Evolutionary conservation across 345 rosid species (phyloP).

Genomic region (Citrus hindsii): DNA sequence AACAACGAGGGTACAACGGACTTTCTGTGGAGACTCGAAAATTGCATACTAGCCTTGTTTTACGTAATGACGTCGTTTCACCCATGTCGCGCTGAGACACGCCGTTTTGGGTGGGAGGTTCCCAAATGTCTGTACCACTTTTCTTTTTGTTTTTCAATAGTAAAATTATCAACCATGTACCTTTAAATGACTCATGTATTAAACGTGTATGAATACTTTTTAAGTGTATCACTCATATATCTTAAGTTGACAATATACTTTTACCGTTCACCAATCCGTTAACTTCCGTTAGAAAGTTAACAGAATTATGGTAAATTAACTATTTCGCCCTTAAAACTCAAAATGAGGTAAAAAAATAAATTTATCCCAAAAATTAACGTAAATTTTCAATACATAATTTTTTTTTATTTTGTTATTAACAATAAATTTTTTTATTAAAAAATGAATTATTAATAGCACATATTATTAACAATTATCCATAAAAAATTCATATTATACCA

Average conservation of each 20-base stretch:
- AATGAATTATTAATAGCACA: too few species aligned
- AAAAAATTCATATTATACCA: too few species aligned
- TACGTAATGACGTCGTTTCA: background rate
- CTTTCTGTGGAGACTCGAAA: background rate
- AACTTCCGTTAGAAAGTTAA: rapidly evolving
- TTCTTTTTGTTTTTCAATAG: too few species aligned
- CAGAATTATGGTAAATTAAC: rapidly evolving
- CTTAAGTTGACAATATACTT: rapidly evolving
- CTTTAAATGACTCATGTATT: rapidly evolving
- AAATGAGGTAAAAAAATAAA: too few species aligned
- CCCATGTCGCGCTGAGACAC: rapidly evolving
- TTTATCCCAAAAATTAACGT: too few species aligned
- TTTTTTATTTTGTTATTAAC: too few species aligned
- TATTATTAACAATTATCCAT: too few species aligned
- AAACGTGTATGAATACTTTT: rapidly evolving
- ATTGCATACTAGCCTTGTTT: background rate
- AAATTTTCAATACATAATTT: too few species aligned
- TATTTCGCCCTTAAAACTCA: too few species aligned
- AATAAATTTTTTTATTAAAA: too few species aligned
- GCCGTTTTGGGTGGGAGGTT: too few species aligned
- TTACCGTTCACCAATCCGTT: rapidly evolving
- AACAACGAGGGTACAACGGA: background rate
- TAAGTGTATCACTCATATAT: rapidly evolving
- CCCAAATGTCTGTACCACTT: too few species aligned
- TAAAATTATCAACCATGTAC: rapidly evolving